Conservation (phyloP, 2,329 filamentous ascomycete species). For the Whalleya microplaca region DNA sequence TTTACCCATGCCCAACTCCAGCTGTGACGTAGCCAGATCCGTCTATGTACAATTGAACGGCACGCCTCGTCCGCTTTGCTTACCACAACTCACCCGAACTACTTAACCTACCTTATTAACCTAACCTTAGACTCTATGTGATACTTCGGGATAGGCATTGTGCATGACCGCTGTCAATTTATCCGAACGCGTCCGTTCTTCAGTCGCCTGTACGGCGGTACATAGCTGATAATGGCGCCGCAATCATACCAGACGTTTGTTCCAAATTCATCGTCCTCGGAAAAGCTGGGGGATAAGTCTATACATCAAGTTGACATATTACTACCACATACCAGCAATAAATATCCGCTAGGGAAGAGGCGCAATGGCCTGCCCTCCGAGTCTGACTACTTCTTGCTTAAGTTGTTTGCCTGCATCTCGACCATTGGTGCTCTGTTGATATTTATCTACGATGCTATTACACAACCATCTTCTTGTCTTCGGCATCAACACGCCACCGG, state of each 20-base stretch:
- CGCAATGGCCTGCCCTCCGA: conserved; percentile 10
- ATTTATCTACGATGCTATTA: conserved; percentile 14
- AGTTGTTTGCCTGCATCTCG: conserved; percentile 22
- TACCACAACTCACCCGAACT: too few relatives aligned
- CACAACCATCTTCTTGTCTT: background rate
- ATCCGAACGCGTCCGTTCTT: background rate
- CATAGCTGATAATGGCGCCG: conserved; percentile 10
- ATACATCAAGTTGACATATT: conserved; percentile 1
- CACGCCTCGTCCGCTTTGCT: too few relatives aligned
- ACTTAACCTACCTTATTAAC: background rate
- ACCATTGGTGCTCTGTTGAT: conserved; percentile 21
- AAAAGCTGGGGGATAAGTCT: conserved; percentile 1
- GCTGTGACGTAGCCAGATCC: too few relatives aligned
- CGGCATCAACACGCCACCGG: conserved; percentile 10
- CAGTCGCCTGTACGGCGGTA: background rate
- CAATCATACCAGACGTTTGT: conserved; percentile 14
- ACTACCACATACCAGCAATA: conserved; percentile 1
- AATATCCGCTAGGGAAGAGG: background rate
- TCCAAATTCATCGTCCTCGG: conserved; percentile 1
- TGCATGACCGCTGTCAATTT: background rate
- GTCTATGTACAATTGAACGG: too few relatives aligned
- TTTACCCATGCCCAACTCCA: background rate
- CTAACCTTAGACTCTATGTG: background rate
- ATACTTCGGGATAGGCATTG: background rate
- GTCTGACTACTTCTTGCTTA: conserved; percentile 22